Evolutionary conservation across 2,329 filamentous ascomycete species (phyloP).

Genomic region (Talaromyces rugulosus): DNA sequence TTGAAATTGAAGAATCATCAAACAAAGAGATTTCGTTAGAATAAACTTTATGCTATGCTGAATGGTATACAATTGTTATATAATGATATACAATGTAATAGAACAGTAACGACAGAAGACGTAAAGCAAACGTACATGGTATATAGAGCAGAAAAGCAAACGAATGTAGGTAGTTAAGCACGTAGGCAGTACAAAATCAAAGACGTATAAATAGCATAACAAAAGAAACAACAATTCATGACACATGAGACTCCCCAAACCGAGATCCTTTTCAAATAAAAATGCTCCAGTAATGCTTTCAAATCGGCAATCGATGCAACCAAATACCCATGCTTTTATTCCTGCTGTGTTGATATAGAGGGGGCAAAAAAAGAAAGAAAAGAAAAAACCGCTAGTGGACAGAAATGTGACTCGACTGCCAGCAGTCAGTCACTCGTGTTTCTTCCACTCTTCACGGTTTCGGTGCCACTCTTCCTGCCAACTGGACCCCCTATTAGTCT

Average conservation of each 20-base stretch:
- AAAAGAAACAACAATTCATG: background rate
- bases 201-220: background rate
- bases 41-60: background rate
- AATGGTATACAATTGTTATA: background rate
- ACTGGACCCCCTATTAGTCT: slow-evolving; percentile 58
- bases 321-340: background rate
- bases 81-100: background rate
- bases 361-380: background rate
- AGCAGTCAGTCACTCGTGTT: slow-evolving; percentile 40
- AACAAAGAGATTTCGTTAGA: background rate
- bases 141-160: background rate
- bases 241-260: background rate
- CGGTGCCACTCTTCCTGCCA: slow-evolving; percentile 44
- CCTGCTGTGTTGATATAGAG: background rate
- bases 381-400: background rate
- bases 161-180: too few species aligned
- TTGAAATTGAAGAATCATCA: background rate
- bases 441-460: slow-evolving; percentile 50
- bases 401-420: background rate
- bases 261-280: background rate
- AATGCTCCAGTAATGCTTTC: background rate
- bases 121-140: background rate
- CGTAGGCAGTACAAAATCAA: background rate
- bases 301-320: background rate
- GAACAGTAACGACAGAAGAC: background rate